Conservation (phyloP, 805 yeast species). For the Myxozyma sirexii region DNA sequence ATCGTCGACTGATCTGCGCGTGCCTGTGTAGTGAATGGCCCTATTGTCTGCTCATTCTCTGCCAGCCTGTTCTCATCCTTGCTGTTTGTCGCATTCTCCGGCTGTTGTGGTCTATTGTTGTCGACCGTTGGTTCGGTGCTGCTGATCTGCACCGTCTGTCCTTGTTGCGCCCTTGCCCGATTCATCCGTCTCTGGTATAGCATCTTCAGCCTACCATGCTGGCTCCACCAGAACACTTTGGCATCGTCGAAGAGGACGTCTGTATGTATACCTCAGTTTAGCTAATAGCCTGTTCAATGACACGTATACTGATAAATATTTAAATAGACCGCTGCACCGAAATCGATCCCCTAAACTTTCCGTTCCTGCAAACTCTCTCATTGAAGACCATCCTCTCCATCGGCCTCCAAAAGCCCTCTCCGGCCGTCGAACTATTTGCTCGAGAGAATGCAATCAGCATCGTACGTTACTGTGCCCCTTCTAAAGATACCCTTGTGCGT, state of each 20-base stretch:
- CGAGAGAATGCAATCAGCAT: constrained; percentile 46
- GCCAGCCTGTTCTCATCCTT: no score
- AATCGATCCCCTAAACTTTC: constrained; percentile 72
- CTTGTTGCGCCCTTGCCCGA: no score
- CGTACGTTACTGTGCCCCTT: constrained; percentile 19
- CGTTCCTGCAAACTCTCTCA: constrained; percentile 73
- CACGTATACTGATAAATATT: no score
- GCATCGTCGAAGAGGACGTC: constrained; percentile 84
- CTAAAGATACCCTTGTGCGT: not conserved
- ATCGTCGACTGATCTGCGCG: no score
- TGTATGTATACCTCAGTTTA: constrained; percentile 46
- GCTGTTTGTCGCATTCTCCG: no score
- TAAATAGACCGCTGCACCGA: constrained; percentile 73
- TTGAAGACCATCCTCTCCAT: constrained; percentile 70
- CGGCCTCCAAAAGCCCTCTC: constrained; percentile 84
- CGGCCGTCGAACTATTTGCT: constrained; percentile 67
- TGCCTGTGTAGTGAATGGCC: no score
- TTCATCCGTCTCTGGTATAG: not conserved
- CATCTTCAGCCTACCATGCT: constrained; percentile 53
- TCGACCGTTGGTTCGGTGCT: no score
- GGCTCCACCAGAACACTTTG: constrained; percentile 91
- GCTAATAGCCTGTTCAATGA: no score
- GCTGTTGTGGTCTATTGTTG: no score
- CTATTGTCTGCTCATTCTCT: no score
- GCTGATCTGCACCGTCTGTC: no score